Evolutionary conservation across 768 basidiomycete genomes (phyloP).

Genomic region (Lentinula edodes): DNA sequence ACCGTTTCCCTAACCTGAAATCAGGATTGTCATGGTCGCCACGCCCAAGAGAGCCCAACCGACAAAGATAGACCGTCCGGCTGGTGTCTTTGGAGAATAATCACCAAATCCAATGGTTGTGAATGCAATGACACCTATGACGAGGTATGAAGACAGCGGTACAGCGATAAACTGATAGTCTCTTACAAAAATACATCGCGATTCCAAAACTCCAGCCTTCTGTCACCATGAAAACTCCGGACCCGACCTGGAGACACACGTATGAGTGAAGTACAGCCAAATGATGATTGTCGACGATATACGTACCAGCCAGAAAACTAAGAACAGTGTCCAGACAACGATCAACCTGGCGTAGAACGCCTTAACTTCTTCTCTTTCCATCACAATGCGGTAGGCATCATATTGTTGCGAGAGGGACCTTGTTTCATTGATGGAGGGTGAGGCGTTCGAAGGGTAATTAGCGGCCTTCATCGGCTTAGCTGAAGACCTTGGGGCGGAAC

Average conservation of each 20-base stretch:
- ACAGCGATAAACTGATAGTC: background rate
- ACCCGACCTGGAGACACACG: constrained; percentile 43
- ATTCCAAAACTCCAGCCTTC: constrained; percentile 63
- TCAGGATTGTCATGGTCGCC: constrained; percentile 67
- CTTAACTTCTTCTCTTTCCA: constrained; percentile 41
- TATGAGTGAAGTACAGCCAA: background rate
- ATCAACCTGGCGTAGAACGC: constrained; percentile 53
- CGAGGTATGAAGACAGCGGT: background rate
- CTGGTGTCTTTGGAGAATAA: constrained; percentile 51
- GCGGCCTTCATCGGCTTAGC: constrained; percentile 4
- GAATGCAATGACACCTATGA: constrained; percentile 64
- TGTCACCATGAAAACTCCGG: constrained; percentile 61
- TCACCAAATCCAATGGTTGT: constrained; percentile 72
- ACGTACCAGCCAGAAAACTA: constrained; percentile 73
- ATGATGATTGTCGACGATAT: background rate
- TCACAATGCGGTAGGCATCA: constrained; percentile 20
- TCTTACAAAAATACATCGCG: constrained; percentile 70
- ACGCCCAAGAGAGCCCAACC: constrained; percentile 77
- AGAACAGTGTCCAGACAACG: constrained; percentile 55
- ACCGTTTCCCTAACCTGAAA: constrained; percentile 43
- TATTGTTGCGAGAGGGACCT: constrained; percentile 22
- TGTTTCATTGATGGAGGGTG: background rate
- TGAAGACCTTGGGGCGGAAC: background rate
- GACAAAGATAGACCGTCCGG: constrained; percentile 72
- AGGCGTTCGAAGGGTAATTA: background rate